Evolutionary conservation across 78 protist genomes (phyloP), one percentile per base, ranked within the genome.

Genomic region (Dictyostelium citrinum): DNA sequence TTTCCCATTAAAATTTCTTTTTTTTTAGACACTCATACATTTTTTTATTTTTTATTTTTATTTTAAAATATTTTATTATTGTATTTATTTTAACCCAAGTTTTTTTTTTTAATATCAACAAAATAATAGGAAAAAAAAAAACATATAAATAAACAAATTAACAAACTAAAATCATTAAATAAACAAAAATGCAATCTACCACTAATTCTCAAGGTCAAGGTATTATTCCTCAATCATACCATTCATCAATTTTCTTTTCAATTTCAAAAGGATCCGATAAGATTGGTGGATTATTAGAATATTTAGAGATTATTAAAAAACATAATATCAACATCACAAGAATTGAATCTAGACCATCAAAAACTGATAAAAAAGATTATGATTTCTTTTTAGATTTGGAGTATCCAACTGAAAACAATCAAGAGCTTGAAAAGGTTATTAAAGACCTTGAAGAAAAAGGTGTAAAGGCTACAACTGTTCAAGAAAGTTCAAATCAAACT

Each of bases 321-420:
- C 67, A 83, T 55, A 76, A 46, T 27, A 29, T 95, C 46, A 90
- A 90, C 55, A 46, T 95, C 22, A 71, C 80, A 0, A 33, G 95
- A 60, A 95, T 95, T 43, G 95, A 91, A n/a, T 95, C 97, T 0
- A 55, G 95, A 55, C 97, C 97, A 67, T 88, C 93, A 74, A 78
- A 58, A 74, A 43, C 70, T 14, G 90, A 81, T 31, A 64, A 55
- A 29, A n/a, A 12, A 27, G 90, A 83, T 60, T 95, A 88, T 35
- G 97, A 95, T 71, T 83, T 95, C 60, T 82, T 81, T 39, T 76
- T 95, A 72, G 97, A 95, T 29, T 29, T 95, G 39, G 81, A 93
- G 29, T 84, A 74, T 22, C 72, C 37, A 45, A 45, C 45, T 5
- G n/a, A 67, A 31, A 39, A 35, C 7, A 35, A 27, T 7, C 41